phyloP scores from a whole-genome alignment of 768 basidiomycete species.

The Phylloporus scabripes region DNA sequence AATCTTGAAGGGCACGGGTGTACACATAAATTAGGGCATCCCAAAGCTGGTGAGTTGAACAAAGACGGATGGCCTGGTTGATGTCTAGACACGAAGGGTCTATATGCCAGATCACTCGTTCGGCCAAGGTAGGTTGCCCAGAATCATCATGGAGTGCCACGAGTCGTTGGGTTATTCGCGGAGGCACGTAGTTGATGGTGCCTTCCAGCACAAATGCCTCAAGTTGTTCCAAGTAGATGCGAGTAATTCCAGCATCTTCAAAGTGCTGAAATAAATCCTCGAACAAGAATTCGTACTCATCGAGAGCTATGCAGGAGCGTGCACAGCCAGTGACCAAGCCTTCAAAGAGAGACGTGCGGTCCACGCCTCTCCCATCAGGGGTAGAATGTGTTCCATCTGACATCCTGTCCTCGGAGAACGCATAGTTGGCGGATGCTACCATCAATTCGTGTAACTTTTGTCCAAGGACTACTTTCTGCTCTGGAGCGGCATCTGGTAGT shows the following conservation, averaged over 20 bases:
- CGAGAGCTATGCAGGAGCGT: conserved; percentile 73
- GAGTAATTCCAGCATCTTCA: conserved; percentile 73
- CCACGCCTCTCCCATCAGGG: conserved; percentile 84
- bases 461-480: conserved; percentile 61
- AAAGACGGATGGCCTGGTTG: conserved; percentile 85
- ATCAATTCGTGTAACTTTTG: conserved; percentile 77
- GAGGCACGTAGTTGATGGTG: conserved; percentile 70
- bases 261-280: conserved; percentile 92
- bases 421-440: conserved; percentile 80
- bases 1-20: conserved; percentile 82
- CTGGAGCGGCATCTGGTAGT: conserved; percentile 62
- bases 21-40: conserved; percentile 95
- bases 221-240: conserved; percentile 77
- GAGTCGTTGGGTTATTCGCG: conserved; percentile 81
- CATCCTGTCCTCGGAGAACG: conserved; percentile 95
- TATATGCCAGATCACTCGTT: conserved; percentile 93
- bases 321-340: conserved; percentile 73
- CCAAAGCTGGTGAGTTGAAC: conserved; percentile 77
- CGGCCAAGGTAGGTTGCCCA: conserved; percentile 66
- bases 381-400: conserved; percentile 80
- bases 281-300: conserved; percentile 82
- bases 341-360: conserved; percentile 87
- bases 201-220: conserved; percentile 78
- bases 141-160: conserved; percentile 72
- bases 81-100: conserved; percentile 88